phyloP scores from a whole-genome alignment of 495 filamentous ascomycete genomes.

The Pyrenopolyporus hunteri region DNA sequence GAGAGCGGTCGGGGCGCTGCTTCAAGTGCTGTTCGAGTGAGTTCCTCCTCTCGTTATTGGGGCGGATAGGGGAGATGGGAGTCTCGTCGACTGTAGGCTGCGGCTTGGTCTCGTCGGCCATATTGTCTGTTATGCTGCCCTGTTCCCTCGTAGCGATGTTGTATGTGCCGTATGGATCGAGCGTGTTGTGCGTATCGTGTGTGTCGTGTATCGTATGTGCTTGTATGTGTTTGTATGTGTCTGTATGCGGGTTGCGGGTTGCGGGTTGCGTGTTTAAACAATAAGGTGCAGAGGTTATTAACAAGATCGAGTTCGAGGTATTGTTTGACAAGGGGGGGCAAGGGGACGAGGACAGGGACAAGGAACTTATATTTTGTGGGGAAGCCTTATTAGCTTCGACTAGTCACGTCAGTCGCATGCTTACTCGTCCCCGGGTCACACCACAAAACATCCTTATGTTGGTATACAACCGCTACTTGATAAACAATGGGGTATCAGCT shows the following conservation, averaged over 20 bases:
- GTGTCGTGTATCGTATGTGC: not conserved
- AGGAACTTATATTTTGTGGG: slow-evolving; percentile 9
- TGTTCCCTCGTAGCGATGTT: too few species aligned
- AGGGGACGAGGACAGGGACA: too few species aligned
- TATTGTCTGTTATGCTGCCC: slow-evolving; percentile 33
- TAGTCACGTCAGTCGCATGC: not conserved
- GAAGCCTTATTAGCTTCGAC: not conserved
- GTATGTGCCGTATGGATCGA: too few species aligned
- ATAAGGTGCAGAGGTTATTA: not conserved
- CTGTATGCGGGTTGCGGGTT: not conserved
- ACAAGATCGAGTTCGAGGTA: not conserved
- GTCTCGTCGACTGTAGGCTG: slow-evolving; percentile 56
- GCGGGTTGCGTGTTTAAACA: not conserved
- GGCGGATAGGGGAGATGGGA: slow-evolving; percentile 67
- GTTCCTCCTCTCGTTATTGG: slow-evolving; percentile 70
- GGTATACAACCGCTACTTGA: not conserved
- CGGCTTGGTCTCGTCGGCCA: slow-evolving; percentile 49
- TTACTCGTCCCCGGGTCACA: too few species aligned
- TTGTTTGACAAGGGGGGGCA: not conserved
- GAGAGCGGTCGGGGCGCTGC: slow-evolving; percentile 76
- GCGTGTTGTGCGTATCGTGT: too few species aligned
- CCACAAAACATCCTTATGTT: too few species aligned
- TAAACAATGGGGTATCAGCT: slow-evolving; percentile 27
- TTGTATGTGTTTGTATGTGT: not conserved
- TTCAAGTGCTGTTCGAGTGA: slow-evolving; percentile 87